Conservation (phyloP, 306 rosid genomes). For the Malus orientalis region DNA sequence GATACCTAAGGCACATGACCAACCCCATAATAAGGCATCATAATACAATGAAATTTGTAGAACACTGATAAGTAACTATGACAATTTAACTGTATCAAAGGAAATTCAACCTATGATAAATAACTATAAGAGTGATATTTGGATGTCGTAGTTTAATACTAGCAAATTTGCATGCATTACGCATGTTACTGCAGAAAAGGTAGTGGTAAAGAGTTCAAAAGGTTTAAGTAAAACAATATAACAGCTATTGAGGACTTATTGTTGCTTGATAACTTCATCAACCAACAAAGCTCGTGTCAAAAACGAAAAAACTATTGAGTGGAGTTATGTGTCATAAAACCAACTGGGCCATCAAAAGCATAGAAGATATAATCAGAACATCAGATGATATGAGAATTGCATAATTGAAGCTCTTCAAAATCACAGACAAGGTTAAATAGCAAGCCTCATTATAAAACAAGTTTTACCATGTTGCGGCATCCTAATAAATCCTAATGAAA, state of each 20-base stretch:
- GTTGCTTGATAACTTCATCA: neutral
- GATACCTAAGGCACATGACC: conserved; percentile 47
- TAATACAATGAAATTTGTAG: neutral
- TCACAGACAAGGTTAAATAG: neutral
- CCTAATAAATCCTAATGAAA: neutral
- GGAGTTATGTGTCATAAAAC: neutral
- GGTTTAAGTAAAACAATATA: neutral
- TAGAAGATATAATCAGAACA: neutral
- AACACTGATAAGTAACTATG: neutral
- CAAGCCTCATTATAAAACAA: neutral
- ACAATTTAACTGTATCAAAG: neutral
- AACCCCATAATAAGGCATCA: neutral
- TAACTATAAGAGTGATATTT: neutral
- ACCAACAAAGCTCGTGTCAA: neutral
- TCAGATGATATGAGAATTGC: neutral
- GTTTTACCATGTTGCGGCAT: neutral
- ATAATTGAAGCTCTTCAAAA: neutral
- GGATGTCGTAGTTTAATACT: neutral
- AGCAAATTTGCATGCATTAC: neutral
- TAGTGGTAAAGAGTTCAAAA: neutral
- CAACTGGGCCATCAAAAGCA: neutral
- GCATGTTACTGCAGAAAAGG: neutral
- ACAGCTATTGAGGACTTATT: neutral
- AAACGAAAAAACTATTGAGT: neutral
- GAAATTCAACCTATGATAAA: neutral